Evolutionary conservation across 2,329 filamentous ascomycete genomes (phyloP).

Genomic region (Lachnellula occidentalis): DNA sequence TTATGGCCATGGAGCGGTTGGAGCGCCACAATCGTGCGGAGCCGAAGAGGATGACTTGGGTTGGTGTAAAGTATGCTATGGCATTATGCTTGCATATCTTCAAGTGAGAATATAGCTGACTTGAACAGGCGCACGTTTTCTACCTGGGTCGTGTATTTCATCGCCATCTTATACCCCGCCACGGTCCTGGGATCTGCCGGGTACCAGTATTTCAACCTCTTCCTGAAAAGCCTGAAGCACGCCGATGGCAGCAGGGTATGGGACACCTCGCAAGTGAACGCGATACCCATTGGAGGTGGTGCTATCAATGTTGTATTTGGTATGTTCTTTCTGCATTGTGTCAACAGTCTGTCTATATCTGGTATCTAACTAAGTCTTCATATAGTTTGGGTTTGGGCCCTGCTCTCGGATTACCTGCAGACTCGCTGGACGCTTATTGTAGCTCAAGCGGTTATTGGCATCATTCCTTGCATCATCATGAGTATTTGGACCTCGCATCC

Average conservation of each 20-base stretch:
- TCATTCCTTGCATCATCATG: constrained; percentile 46
- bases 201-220: constrained; percentile 41
- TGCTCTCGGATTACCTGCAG: constrained; percentile 43
- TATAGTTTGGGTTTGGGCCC: constrained; percentile 47
- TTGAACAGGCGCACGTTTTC: constrained; percentile 36
- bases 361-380: neutral
- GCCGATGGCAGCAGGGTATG: constrained; percentile 37
- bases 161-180: constrained; percentile 40
- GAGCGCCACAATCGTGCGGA: constrained; percentile 40
- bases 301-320: constrained; percentile 43
- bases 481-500: constrained; percentile 47
- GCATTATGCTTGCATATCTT: constrained; percentile 9
- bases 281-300: constrained; percentile 43
- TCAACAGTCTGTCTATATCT: neutral
- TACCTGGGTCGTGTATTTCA: constrained; percentile 41
- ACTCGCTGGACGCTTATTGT: constrained; percentile 48
- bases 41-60: constrained; percentile 41
- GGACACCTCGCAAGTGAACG: constrained; percentile 41
- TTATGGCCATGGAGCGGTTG: constrained; percentile 39
- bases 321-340: neutral
- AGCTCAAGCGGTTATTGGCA: constrained; percentile 41
- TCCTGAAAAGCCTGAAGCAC: constrained; percentile 36
- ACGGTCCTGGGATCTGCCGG: constrained; percentile 43
- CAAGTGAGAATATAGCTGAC: neutral
- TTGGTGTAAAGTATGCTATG: constrained; percentile 25